Conservation (phyloP, 108 stramenopile genomes). For the Fragilaria crotonensis region DNA sequence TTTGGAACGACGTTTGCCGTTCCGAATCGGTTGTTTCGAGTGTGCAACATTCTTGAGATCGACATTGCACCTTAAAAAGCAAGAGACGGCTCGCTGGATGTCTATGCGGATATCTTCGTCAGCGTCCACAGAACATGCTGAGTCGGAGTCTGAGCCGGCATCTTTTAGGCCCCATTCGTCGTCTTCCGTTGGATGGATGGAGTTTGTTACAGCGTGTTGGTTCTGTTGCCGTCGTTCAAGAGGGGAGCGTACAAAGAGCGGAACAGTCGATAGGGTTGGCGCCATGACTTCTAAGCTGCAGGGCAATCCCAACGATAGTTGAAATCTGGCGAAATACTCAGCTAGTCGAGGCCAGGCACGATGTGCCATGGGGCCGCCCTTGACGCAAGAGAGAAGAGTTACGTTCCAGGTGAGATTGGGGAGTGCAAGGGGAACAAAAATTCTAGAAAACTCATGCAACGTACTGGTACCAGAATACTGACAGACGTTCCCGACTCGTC, state of each 20-base stretch:
- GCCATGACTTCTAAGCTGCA: constrained; percentile 77
- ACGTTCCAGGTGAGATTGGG: constrained; percentile 2
- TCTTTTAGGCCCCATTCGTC: constrained; percentile 7
- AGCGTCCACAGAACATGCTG: constrained; percentile 11
- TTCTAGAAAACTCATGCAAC: constrained; percentile 12
- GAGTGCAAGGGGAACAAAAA: constrained; percentile 1
- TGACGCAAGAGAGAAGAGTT: constrained; percentile 1
- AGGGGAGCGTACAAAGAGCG: constrained; percentile 52
- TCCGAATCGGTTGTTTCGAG: constrained; percentile 43
- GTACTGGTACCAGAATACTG: constrained; percentile 70
- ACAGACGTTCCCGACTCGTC: constrained; percentile 67
- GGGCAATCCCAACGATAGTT: constrained; percentile 44
- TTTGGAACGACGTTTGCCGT: constrained; percentile 14
- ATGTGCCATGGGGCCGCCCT: constrained; percentile 59
- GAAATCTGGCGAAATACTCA: constrained; percentile 74
- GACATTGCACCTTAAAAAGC: constrained; percentile 25
- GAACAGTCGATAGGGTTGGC: constrained; percentile 46
- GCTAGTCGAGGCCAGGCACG: constrained; percentile 70
- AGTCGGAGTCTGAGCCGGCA: background rate
- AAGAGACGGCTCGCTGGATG: constrained; percentile 32
- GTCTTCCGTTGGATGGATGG: background rate
- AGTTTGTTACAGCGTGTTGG: background rate
- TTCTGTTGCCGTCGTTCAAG: background rate
- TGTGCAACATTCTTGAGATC: constrained; percentile 59
- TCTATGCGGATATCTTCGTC: constrained; percentile 14